These are phyloP conservation scores for Sporothrix luriei DNA, from an alignment of 2,329 filamentous ascomycete genomes.

Conservation along the genomic window DNA sequence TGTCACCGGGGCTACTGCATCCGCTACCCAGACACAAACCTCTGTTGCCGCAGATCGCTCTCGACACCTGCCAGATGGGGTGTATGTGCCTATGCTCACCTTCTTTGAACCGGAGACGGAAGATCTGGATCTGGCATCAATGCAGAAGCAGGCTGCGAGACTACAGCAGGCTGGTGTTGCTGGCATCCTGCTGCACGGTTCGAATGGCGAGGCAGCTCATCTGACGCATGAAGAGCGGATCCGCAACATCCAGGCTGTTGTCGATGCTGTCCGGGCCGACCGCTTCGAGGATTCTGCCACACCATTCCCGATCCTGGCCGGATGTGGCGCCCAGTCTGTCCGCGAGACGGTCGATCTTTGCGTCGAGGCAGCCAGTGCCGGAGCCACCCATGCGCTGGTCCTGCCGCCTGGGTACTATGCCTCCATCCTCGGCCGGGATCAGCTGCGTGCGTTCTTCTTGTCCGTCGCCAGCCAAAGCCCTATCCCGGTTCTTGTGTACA, in stretches of 20 bases:
- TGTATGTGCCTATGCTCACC: conserved; percentile 66
- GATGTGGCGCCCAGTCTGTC: conserved; percentile 68
- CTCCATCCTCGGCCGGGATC: conserved; percentile 58
- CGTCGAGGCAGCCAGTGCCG: conserved; percentile 63
- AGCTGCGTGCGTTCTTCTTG: conserved; percentile 63
- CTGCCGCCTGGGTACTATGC: conserved; percentile 72
- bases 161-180: conserved; percentile 65
- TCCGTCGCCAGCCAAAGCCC: conserved; percentile 61
- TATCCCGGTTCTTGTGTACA: conserved; percentile 65
- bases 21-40: background rate
- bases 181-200: conserved; percentile 69
- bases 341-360: conserved; percentile 68
- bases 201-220: conserved; percentile 74
- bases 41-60: background rate
- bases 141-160: conserved; percentile 56
- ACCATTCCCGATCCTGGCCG: conserved; percentile 66
- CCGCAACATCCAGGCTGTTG: conserved; percentile 62
- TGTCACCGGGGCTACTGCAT: background rate
- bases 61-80: conserved; percentile 43
- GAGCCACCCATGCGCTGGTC: conserved; percentile 68
- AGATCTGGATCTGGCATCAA: conserved; percentile 57
- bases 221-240: conserved; percentile 67
- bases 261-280: conserved; percentile 58
- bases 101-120: conserved; percentile 59
- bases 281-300: conserved; percentile 41